phyloP scores from a whole-genome alignment of 2,329 filamentous ascomycete genomes.

The Calonectria hongkongensis region DNA sequence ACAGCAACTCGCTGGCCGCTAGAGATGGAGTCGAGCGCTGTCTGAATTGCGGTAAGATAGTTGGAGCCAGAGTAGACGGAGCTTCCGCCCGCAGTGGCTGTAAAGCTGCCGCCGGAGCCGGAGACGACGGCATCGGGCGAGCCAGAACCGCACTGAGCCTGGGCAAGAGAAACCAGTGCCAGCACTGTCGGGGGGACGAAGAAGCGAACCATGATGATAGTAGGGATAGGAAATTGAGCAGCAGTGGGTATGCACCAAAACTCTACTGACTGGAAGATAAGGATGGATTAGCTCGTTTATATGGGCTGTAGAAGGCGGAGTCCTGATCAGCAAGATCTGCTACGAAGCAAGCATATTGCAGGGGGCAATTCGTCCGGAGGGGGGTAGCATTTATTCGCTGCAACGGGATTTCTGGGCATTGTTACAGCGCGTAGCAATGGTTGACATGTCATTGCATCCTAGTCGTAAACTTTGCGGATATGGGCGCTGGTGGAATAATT shows the following conservation, averaged over 20 bases:
- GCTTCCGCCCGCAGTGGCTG: conserved; percentile 64
- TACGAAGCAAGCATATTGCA: conserved; percentile 1
- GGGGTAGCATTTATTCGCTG: conserved; percentile 4
- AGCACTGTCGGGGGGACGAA: conserved; percentile 63
- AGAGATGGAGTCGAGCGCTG: conserved; percentile 70
- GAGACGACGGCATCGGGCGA: conserved; percentile 67
- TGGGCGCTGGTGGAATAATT: background rate
- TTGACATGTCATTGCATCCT: conserved; percentile 2
- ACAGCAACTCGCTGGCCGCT: conserved; percentile 72
- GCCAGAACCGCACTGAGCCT: conserved; percentile 69
- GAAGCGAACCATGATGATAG: conserved; percentile 58
- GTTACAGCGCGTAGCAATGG: conserved; percentile 1
- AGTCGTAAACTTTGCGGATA: background rate
- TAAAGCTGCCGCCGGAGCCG: conserved; percentile 66
- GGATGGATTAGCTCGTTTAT: background rate
- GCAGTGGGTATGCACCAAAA: background rate
- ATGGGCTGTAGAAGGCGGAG: background rate
- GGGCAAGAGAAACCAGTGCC: conserved; percentile 62
- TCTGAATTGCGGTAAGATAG: conserved; percentile 73
- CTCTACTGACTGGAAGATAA: too few relatives aligned
- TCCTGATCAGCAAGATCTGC: conserved; percentile 10
- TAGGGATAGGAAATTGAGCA: background rate
- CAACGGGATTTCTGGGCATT: conserved; percentile 5
- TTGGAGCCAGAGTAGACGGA: conserved; percentile 71
- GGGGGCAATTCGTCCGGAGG: conserved; percentile 1